These are phyloP conservation scores for Saccharomyces uvarum DNA, from an alignment of 1,139 yeast genomes.

Conservation along the genomic window DNA sequence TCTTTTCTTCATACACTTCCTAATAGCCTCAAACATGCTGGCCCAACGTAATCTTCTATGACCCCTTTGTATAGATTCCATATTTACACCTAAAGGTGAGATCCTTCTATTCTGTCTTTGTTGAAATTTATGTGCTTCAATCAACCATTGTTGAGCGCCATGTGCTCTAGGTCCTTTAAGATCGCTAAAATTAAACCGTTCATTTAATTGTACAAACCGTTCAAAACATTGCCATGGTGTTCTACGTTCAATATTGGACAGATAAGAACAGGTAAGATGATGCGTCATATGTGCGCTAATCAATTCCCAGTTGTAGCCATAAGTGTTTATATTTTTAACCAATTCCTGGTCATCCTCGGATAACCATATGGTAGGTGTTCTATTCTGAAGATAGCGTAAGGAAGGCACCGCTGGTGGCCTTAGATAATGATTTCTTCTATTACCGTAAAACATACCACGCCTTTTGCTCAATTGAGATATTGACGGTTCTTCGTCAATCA, in stretches of 20 bases:
- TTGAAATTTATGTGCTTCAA: constrained; percentile 83
- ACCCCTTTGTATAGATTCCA: constrained; percentile 87
- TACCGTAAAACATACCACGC: constrained; percentile 35
- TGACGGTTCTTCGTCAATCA: constrained; percentile 35
- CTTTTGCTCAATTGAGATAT: constrained; percentile 30
- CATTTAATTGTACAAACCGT: constrained; percentile 86
- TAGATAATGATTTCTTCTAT: constrained; percentile 50
- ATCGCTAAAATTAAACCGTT: constrained; percentile 74
- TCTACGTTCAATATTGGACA: constrained; percentile 84
- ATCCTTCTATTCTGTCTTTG: constrained; percentile 73
- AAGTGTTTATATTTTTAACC: constrained; percentile 76
- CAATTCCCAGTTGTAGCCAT: constrained; percentile 87
- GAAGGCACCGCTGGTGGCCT: constrained; percentile 89
- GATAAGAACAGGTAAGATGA: constrained; percentile 57
- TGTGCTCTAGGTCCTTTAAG: constrained; percentile 82
- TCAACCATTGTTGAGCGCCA: constrained; percentile 85
- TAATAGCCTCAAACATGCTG: constrained; percentile 90
- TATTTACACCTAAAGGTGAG: constrained; percentile 85
- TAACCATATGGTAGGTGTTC: constrained; percentile 92
- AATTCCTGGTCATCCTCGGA: constrained; percentile 85
- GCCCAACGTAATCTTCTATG: constrained; percentile 90
- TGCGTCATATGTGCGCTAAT: constrained; percentile 74
- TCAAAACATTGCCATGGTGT: constrained; percentile 99
- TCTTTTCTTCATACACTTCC: constrained; percentile 82
- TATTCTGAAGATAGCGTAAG: constrained; percentile 62